Evolutionary conservation across 768 basidiomycete genomes (phyloP).

Genomic region (Podaxis carcinomalis): DNA sequence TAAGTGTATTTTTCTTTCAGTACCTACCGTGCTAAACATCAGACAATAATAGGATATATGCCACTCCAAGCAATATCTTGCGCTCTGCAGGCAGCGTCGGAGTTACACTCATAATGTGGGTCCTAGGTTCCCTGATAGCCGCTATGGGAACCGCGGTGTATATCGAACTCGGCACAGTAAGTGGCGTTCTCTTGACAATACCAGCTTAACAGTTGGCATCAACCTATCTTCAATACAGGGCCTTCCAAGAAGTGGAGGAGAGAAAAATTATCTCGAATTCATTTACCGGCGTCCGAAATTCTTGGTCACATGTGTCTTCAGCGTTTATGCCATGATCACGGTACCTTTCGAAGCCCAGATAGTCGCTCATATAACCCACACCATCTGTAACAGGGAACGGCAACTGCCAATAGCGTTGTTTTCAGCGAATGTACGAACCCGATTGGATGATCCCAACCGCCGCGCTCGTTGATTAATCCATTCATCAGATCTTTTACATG

Average conservation of each 20-base stretch:
- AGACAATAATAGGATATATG: slow-evolving; percentile 54
- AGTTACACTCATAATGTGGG: slow-evolving; percentile 65
- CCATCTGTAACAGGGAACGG: slow-evolving; percentile 41
- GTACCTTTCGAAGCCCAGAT: slow-evolving; percentile 28
- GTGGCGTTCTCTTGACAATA: slow-evolving; percentile 9
- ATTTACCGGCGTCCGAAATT: slow-evolving; percentile 62
- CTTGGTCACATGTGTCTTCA: slow-evolving; percentile 55
- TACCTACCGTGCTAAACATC: not conserved
- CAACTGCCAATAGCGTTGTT: slow-evolving; percentile 56
- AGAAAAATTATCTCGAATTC: slow-evolving; percentile 74
- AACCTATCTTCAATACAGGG: slow-evolving; percentile 32
- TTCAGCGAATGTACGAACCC: slow-evolving; percentile 65
- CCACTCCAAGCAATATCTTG: slow-evolving; percentile 64
- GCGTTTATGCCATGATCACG: slow-evolving; percentile 52
- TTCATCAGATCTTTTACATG: slow-evolving; percentile 53
- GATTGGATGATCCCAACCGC: not conserved
- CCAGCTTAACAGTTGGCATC: not conserved
- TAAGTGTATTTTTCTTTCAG: slow-evolving; percentile 20
- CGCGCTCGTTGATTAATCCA: not conserved
- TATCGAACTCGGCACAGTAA: slow-evolving; percentile 71
- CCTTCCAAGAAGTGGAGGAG: slow-evolving; percentile 66
- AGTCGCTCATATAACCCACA: not conserved
- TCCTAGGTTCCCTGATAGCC: slow-evolving; percentile 61
- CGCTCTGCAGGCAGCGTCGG: slow-evolving; percentile 68
- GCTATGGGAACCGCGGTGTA: slow-evolving; percentile 66